These are phyloP conservation scores for Lentinula lateritia DNA, from an alignment of 768 basidiomycete species.

Conservation along the genomic window DNA sequence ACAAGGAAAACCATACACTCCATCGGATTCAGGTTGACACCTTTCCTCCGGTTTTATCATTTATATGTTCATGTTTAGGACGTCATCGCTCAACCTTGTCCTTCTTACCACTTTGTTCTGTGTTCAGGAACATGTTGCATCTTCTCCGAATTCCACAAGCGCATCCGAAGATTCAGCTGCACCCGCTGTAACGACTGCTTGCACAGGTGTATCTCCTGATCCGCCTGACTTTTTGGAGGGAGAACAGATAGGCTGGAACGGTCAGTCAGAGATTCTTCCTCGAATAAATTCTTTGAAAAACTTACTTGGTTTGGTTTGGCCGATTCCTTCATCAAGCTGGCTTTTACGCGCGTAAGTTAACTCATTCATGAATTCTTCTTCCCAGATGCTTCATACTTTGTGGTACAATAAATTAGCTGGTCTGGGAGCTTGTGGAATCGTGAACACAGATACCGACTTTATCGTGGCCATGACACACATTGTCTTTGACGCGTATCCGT, in stretches of 20 bases:
- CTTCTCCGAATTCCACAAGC: neutral
- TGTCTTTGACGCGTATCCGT: neutral
- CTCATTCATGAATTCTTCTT: neutral
- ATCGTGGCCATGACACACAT: neutral
- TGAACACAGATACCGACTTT: neutral
- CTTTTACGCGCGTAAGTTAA: neutral
- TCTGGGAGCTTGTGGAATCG: neutral
- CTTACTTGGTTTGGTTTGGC: too few relatives aligned
- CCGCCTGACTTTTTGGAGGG: neutral
- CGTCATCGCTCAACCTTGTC: neutral
- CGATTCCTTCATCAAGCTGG: neutral
- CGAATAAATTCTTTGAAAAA: too few relatives aligned
- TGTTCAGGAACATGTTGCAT: neutral
- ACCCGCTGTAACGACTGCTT: neutral
- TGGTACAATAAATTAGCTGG: neutral
- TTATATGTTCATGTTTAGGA: too few relatives aligned
- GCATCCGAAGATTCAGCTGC: neutral
- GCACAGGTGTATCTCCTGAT: neutral
- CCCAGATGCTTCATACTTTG: neutral
- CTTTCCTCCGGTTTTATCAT: too few relatives aligned
- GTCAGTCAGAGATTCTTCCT: neutral
- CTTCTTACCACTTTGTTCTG: neutral
- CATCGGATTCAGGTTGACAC: too few relatives aligned
- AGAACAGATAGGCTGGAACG: neutral
- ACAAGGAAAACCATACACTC: too few relatives aligned